Conservation (phyloP, 1,284 basidiomycete genomes). For the Sporisorium graminicola region DNA sequence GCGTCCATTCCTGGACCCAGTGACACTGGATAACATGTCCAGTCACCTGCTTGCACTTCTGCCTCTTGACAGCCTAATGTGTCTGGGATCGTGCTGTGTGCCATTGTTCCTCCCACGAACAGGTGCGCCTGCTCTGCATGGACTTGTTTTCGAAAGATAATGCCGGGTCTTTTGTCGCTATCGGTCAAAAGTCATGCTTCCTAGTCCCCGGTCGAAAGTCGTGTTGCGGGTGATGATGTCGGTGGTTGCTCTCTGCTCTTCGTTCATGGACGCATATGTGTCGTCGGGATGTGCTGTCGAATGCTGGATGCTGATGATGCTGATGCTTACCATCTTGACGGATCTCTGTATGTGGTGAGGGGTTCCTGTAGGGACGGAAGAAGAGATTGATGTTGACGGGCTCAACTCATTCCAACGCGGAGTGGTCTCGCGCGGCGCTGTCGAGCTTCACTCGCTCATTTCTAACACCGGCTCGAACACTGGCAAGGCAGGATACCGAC, state of each 20-base stretch:
- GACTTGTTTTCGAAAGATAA: neutral
- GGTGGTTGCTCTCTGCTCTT: conserved; percentile 5
- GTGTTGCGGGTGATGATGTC: neutral
- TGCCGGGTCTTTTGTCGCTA: neutral
- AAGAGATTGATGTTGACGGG: conserved; percentile 36
- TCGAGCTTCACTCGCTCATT: neutral
- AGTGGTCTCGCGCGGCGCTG: neutral
- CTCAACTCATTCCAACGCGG: conserved; percentile 15
- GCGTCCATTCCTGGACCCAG: neutral
- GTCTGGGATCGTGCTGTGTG: neutral
- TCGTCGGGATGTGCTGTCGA: conserved; percentile 4
- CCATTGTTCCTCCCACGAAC: neutral
- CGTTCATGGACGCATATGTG: conserved; percentile 1
- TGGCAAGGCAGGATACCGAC: too few species aligned
- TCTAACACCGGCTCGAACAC: neutral
- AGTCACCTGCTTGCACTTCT: neutral
- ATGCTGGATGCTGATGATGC: conserved; percentile 8
- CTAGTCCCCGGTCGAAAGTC: too few species aligned
- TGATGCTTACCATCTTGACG: conserved; percentile 61
- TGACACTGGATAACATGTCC: too few species aligned
- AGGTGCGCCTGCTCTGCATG: too few species aligned
- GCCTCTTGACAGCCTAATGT: neutral
- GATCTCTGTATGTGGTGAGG: conserved; percentile 54
- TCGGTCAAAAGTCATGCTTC: neutral
- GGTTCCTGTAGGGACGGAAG: conserved; percentile 46